phyloP scores from a whole-genome alignment of 345 rosid genomes.

The Dipteronia sinensis region DNA sequence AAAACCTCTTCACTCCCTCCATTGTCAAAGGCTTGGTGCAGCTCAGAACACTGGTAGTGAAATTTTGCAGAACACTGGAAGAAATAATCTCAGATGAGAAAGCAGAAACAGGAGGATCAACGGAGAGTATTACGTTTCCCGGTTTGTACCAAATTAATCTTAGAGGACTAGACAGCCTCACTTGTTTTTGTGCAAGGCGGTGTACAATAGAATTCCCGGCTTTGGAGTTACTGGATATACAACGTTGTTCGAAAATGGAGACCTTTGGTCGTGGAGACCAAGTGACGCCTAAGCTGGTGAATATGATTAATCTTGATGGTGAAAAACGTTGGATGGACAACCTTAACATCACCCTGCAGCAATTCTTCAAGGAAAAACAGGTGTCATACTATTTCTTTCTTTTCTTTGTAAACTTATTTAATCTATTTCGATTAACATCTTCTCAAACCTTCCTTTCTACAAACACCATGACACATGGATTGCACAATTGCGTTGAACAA shows the following conservation, averaged over 20 bases:
- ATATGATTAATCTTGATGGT: neutral
- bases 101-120: neutral
- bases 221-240: neutral
- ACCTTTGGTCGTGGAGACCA: neutral
- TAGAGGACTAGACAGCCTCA: neutral
- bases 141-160: neutral
- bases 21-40: neutral
- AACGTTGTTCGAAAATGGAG: neutral
- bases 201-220: neutral
- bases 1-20: neutral
- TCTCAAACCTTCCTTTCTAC: too few species aligned
- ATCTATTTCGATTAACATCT: too few species aligned
- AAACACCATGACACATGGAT: too few species aligned
- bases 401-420: too few species aligned
- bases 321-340: neutral
- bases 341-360: conserved; percentile 4
- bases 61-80: neutral
- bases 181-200: neutral
- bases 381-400: neutral
- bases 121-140: neutral
- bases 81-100: neutral
- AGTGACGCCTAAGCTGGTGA: conserved; percentile 8
- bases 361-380: conserved; percentile 9
- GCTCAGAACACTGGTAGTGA: neutral
- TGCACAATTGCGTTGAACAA: too few species aligned